Conservation (phyloP, 2,329 filamentous ascomycete genomes). For the Aspergillus sp. region DNA sequence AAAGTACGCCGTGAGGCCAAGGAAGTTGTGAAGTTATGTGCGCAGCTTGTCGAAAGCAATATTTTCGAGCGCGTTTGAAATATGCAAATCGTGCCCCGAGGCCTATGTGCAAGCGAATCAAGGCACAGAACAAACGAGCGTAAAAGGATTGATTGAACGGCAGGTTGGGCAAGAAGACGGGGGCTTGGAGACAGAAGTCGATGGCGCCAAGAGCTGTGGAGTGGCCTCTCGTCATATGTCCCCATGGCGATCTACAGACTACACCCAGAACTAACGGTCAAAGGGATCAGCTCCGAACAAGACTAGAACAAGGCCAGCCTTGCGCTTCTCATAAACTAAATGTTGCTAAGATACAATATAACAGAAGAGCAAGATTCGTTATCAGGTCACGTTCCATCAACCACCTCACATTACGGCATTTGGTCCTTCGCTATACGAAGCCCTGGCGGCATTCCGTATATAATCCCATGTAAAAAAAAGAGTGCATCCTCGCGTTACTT, state of each 20-base stretch:
- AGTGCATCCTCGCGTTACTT: constrained; percentile 20
- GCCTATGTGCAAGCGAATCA: neutral
- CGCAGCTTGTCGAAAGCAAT: neutral
- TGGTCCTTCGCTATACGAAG: constrained; percentile 15
- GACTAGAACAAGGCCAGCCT: constrained; percentile 25
- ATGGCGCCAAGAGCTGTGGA: constrained; percentile 10
- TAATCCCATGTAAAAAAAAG: constrained; percentile 18
- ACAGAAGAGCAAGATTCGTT: constrained; percentile 39
- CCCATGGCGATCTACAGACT: neutral
- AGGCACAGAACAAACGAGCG: neutral
- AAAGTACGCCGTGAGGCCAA: neutral
- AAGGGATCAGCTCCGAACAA: neutral
- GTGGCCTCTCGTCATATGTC: constrained; percentile 2
- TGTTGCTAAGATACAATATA: constrained; percentile 44
- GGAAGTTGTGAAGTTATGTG: neutral
- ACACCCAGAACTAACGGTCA: neutral
- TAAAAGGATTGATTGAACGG: neutral
- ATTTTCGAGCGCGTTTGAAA: neutral
- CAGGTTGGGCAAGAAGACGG: constrained; percentile 3
- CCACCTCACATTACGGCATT: constrained; percentile 22
- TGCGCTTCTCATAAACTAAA: constrained; percentile 41
- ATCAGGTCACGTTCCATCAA: constrained; percentile 25
- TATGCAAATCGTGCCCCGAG: neutral
- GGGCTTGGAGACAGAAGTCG: neutral
- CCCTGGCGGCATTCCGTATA: constrained; percentile 16